These are phyloP conservation scores for Colletotrichum viniferum DNA, from an alignment of 2,329 filamentous ascomycete genomes.

Conservation along the genomic window DNA sequence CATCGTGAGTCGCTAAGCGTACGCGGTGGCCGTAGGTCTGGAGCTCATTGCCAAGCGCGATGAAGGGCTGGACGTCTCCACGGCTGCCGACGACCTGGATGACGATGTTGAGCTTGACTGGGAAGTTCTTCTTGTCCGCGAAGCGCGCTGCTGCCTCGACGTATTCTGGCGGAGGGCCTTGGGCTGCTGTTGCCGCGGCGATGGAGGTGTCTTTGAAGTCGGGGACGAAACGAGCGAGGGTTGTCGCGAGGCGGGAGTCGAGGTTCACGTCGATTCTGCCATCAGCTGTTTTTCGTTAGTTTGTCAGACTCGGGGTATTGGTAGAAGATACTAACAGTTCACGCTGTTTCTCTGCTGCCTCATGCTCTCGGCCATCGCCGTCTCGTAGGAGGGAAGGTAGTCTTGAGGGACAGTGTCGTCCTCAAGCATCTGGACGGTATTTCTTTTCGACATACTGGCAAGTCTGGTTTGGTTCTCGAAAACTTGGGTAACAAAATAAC, in stretches of 20 bases:
- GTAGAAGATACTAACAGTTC: neutral
- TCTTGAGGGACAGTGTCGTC: neutral
- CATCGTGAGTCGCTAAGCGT: conserved; percentile 54
- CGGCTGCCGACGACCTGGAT: conserved; percentile 58
- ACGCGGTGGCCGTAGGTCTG: conserved; percentile 54
- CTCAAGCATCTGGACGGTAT: neutral
- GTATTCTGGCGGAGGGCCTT: conserved; percentile 1
- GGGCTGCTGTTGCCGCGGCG: neutral
- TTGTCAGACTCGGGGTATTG: neutral
- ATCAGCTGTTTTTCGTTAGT: neutral
- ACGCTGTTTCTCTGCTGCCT: conserved; percentile 1
- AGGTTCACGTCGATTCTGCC: conserved; percentile 20
- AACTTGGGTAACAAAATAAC: neutral
- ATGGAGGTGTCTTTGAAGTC: conserved; percentile 5
- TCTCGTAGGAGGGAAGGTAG: conserved; percentile 8
- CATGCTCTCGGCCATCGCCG: neutral
- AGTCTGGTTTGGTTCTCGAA: neutral
- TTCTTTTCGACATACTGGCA: neutral
- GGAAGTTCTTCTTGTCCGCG: neutral
- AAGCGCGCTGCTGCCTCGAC: conserved; percentile 2
- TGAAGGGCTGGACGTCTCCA: conserved; percentile 61
- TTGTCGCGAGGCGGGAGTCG: conserved; percentile 14
- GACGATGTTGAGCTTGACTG: conserved; percentile 49
- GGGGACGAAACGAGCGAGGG: conserved; percentile 12
- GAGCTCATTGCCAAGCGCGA: conserved; percentile 55